Evolutionary conservation across 768 basidiomycete species (phyloP).

Genomic region (Leccinum incarnatum): DNA sequence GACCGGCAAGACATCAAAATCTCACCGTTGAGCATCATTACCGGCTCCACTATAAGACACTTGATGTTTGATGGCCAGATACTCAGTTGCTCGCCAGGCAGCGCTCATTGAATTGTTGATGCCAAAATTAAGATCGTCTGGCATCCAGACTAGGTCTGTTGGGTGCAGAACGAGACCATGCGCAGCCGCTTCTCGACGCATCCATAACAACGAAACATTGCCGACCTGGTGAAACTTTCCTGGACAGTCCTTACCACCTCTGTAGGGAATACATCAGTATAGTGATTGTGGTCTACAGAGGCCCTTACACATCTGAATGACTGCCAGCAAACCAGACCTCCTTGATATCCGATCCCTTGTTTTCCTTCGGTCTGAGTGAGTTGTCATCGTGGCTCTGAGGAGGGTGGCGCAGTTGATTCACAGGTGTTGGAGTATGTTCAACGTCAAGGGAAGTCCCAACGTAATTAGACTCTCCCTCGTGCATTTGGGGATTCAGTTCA

Average conservation of each 20-base stretch:
- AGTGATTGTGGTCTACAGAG: neutral
- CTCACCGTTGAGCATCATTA: neutral
- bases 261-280: neutral
- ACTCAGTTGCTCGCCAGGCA: neutral
- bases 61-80: neutral
- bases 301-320: neutral
- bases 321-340: neutral
- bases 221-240: neutral
- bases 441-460: neutral
- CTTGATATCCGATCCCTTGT: neutral
- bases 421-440: neutral
- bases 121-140: neutral
- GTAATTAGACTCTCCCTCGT: neutral
- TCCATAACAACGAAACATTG: neutral
- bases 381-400: neutral
- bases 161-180: neutral
- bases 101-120: neutral
- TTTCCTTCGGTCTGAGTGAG: neutral
- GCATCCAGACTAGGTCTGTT: neutral
- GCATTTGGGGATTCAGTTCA: neutral
- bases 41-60: neutral
- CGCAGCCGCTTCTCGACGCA: neutral
- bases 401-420: neutral
- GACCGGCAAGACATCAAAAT: neutral
- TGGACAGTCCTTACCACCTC: neutral